Conservation (phyloP, 257 asterid genomes). For the Primulina huaijiensis region DNA sequence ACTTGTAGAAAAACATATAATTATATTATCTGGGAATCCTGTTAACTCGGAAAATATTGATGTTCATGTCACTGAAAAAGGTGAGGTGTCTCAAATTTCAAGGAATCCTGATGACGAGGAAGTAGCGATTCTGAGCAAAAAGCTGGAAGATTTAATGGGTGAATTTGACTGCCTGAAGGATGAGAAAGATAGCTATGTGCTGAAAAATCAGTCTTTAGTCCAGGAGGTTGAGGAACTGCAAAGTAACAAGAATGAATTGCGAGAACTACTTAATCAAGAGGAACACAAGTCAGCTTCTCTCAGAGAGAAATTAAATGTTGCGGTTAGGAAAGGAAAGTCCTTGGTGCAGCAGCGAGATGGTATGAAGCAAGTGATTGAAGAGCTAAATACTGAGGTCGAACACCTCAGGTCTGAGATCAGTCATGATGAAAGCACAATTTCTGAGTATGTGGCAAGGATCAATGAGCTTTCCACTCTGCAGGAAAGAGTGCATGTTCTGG, state of each 20-base stretch:
- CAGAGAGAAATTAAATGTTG: constrained; percentile 84
- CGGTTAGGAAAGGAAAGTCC: constrained; percentile 91
- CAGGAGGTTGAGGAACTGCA: constrained; percentile 52
- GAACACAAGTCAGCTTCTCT: constrained; percentile 73
- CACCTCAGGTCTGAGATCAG: constrained; percentile 53
- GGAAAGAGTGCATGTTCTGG: constrained; percentile 56
- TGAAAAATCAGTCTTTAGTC: constrained; percentile 50
- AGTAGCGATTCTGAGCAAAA: constrained; percentile 32
- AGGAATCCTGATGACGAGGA: constrained; percentile 45
- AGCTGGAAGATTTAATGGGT: constrained; percentile 43
- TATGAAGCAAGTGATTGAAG: constrained; percentile 78
- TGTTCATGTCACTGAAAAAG: constrained; percentile 39
- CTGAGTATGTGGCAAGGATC: constrained; percentile 52
- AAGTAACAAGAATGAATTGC: constrained; percentile 56
- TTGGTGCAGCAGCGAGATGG: constrained; percentile 85
- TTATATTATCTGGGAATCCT: constrained; percentile 39
- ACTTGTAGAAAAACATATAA: constrained; percentile 57
- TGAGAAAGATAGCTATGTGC: constrained; percentile 51
- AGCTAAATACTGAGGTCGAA: constrained; percentile 56
- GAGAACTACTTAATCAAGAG: constrained; percentile 67
- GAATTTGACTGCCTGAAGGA: constrained; percentile 61
- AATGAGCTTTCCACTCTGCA: constrained; percentile 46
- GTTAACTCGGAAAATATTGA: constrained; percentile 36
- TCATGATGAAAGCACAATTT: constrained; percentile 44
- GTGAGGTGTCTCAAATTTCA: constrained; percentile 32